phyloP scores from a whole-genome alignment of 768 basidiomycete genomes.

The Mycena galericulata region DNA sequence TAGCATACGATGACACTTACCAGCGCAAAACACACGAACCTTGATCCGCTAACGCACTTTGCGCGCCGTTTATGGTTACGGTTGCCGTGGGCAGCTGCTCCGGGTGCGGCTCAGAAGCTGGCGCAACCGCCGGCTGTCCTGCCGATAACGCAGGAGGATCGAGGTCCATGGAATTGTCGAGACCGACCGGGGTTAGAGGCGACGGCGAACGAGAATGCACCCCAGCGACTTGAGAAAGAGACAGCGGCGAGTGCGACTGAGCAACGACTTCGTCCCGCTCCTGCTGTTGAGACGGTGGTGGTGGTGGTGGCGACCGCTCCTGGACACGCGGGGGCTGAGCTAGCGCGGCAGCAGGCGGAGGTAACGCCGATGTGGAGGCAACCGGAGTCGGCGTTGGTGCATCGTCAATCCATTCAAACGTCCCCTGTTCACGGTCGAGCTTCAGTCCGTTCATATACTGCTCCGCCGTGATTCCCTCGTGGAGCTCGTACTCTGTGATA shows the following conservation, averaged over 20 bases:
- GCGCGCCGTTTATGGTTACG: not conserved
- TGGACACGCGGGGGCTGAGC: not conserved
- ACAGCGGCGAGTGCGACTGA: slow-evolving; percentile 21
- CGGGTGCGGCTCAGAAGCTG: not conserved
- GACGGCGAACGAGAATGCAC: slow-evolving; percentile 21
- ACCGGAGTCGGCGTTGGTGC: not conserved
- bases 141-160: slow-evolving; percentile 13
- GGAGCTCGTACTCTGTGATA: slow-evolving; percentile 28
- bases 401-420: slow-evolving; percentile 31
- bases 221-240: slow-evolving; percentile 20
- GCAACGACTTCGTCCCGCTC: not conserved
- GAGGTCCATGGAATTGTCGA: slow-evolving; percentile 23
- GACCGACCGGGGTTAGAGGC: slow-evolving; percentile 19
- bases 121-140: not conserved
- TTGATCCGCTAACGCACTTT: not conserved
- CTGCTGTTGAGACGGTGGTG: not conserved
- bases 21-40: not conserved
- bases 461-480: slow-evolving; percentile 32
- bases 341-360: not conserved
- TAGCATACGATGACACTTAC: not conserved
- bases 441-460: slow-evolving; percentile 24
- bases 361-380: not conserved
- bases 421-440: slow-evolving; percentile 29
- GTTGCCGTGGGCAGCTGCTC: not conserved
- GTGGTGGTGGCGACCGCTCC: too few species aligned